phyloP scores from a whole-genome alignment of 345 rosid genomes.

The Luvunga scandens region DNA sequence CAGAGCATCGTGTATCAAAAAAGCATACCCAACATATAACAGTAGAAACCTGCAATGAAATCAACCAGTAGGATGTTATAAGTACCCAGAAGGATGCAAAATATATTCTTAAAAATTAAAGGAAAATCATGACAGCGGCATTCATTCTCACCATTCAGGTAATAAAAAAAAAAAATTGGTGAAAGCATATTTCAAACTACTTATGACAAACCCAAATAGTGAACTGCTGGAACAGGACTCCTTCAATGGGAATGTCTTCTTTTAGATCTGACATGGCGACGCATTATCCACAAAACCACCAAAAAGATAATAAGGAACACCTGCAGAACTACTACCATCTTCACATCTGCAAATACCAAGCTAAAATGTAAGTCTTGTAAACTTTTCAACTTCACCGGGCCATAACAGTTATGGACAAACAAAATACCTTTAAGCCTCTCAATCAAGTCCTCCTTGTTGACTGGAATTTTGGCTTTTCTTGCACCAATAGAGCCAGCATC shows the following conservation, averaged over 20 bases:
- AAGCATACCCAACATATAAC: background rate
- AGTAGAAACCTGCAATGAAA: background rate
- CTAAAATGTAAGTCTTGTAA: slow-evolving; percentile 6
- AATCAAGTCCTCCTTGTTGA: slow-evolving; percentile 35
- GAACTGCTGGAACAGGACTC: background rate
- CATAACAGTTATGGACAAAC: background rate
- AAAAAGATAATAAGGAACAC: slow-evolving; percentile 30
- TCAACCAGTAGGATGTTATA: background rate
- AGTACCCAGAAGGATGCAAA: slow-evolving; percentile 4
- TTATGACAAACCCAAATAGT: background rate
- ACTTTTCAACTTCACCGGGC: background rate
- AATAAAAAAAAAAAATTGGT: background rate
- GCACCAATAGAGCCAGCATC: slow-evolving; percentile 17
- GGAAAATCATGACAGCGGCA: background rate
- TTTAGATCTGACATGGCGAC: slow-evolving; percentile 30
- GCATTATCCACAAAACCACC: slow-evolving; percentile 21
- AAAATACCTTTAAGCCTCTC: slow-evolving; percentile 39
- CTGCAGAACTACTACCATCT: slow-evolving; percentile 44
- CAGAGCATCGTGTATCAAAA: background rate
- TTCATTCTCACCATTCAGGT: background rate
- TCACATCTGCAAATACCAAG: slow-evolving; percentile 54
- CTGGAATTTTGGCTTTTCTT: slow-evolving; percentile 26
- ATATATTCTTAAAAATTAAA: background rate
- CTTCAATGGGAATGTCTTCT: slow-evolving; percentile 33
- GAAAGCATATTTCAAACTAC: slow-evolving; percentile 5